Evolutionary conservation across 2,329 filamentous ascomycete genomes (phyloP).

Genomic region (Chalaropsis thielavioides): DNA sequence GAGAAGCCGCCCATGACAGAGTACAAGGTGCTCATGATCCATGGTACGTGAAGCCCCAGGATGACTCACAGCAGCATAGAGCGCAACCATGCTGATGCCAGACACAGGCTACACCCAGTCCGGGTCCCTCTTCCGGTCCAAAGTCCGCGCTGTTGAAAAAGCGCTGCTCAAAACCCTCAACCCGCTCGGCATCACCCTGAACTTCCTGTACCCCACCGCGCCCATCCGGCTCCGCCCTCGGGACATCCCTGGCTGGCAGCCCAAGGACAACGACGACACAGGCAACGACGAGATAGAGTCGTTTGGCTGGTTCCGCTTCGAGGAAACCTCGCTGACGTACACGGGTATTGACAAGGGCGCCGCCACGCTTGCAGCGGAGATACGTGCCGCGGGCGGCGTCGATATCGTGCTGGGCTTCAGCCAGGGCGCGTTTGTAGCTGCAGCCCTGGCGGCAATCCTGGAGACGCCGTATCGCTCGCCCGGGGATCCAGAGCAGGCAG

Average conservation of each 20-base stretch:
- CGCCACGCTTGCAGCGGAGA: constrained; percentile 42
- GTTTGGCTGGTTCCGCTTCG: constrained; percentile 71
- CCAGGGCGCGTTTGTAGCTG: constrained; percentile 61
- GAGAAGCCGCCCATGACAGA: constrained; percentile 28
- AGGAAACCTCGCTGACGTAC: constrained; percentile 51
- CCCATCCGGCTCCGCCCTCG: constrained; percentile 47
- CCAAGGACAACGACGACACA: constrained; percentile 28
- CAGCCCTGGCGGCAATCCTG: constrained; percentile 56
- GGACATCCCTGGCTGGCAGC: constrained; percentile 56
- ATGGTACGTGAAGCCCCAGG: constrained; percentile 35
- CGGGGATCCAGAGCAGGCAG: constrained; percentile 21
- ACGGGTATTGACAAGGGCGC: constrained; percentile 56
- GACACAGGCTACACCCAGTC: constrained; percentile 72
- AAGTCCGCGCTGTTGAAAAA: constrained; percentile 78
- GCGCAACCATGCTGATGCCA: constrained; percentile 2
- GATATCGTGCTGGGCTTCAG: constrained; percentile 73
- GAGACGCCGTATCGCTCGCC: constrained; percentile 35
- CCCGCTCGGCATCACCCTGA: constrained; percentile 38
- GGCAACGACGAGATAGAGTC: constrained; percentile 38
- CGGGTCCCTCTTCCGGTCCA: constrained; percentile 67
- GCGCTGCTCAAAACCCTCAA: constrained; percentile 58
- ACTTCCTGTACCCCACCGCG: constrained; percentile 53
- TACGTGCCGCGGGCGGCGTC: constrained; percentile 50
- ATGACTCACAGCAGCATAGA: not conserved
- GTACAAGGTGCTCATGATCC: constrained; percentile 62